A percentile compares a stretch with the other conserved stretches of the same genome.
Conservation (phyloP, 2,329 filamentous ascomycete species). For the Neofusicoccum umdonicola region DNA sequence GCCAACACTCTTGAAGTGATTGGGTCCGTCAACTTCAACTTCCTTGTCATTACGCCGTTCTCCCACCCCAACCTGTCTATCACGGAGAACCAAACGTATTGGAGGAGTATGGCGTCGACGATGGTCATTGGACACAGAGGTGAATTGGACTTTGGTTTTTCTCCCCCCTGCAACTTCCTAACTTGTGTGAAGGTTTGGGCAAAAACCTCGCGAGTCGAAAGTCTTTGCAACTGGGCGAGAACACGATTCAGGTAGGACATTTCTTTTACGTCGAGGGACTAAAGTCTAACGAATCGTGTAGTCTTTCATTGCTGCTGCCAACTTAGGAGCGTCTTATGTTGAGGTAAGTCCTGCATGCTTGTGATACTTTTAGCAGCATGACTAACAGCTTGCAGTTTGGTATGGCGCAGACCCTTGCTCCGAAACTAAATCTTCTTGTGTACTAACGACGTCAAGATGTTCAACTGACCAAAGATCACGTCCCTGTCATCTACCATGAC, state of each 20-base stretch:
- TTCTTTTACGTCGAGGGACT: background rate
- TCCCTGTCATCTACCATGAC: conserved; percentile 97
- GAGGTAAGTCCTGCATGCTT: conserved; percentile 47
- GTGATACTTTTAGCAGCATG: background rate
- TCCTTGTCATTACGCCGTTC: conserved; percentile 91
- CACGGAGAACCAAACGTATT: conserved; percentile 88
- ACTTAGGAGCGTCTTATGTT: conserved; percentile 74
- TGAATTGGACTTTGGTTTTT: conserved; percentile 21
- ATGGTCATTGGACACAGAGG: conserved; percentile 73
- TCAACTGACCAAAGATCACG: conserved; percentile 96
- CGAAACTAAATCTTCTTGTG: background rate
- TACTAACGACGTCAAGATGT: conserved; percentile 62
- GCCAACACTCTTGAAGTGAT: conserved; percentile 83
- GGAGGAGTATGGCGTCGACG: conserved; percentile 86
- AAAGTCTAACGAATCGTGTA: conserved; percentile 32
- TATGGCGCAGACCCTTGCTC: conserved; percentile 15
- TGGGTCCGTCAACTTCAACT: conserved; percentile 94
- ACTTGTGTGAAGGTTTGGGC: conserved; percentile 67
- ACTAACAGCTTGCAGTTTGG: conserved; percentile 26
- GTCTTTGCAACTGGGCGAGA: conserved; percentile 92
- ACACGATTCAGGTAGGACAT: conserved; percentile 66
- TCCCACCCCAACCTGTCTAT: conserved; percentile 91
- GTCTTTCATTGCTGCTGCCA: conserved; percentile 94
- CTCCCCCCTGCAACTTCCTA: conserved; percentile 20
- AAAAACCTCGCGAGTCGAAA: conserved; percentile 84